A percentile compares a stretch with the other conserved stretches of the same genome.
Conservation (phyloP, 495 filamentous ascomycete genomes). For the Tuber aestivum region DNA sequence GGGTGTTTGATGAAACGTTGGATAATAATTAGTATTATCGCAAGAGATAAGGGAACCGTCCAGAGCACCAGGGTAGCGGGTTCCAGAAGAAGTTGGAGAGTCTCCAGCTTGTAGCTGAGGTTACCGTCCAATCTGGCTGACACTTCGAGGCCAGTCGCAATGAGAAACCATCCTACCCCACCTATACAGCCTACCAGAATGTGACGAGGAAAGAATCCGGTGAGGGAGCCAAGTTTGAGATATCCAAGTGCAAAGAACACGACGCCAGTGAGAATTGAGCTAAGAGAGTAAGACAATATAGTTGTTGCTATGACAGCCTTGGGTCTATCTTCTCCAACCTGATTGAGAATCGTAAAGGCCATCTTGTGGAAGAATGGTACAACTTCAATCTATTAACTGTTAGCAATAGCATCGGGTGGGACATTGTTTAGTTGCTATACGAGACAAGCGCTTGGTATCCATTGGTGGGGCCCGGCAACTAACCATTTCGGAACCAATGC, state of each 20-base stretch:
- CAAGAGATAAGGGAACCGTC: constrained; percentile 71
- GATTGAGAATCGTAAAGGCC: constrained; percentile 77
- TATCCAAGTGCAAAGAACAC: constrained; percentile 87
- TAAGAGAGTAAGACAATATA: constrained; percentile 82
- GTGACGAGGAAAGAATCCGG: constrained; percentile 92
- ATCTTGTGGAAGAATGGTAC: constrained; percentile 97
- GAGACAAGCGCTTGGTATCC: background rate
- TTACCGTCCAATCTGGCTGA: constrained; percentile 82
- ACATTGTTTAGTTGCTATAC: background rate
- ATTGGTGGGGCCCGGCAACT: constrained; percentile 20
- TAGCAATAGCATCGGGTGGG: constrained; percentile 6
- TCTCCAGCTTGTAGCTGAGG: constrained; percentile 70
- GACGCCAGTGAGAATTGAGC: constrained; percentile 80
- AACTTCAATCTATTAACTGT: constrained; percentile 68
- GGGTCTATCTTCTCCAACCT: constrained; percentile 71
- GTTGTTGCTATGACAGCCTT: constrained; percentile 86
- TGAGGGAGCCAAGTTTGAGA: constrained; percentile 78
- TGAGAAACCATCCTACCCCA: constrained; percentile 92
- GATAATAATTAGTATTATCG: constrained; percentile 65
- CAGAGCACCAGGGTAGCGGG: constrained; percentile 72
- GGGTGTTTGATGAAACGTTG: constrained; percentile 70
- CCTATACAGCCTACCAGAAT: constrained; percentile 97
- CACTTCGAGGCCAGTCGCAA: constrained; percentile 87
- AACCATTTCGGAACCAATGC: constrained; percentile 92
- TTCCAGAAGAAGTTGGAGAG: constrained; percentile 63